Conservation (phyloP, 805 yeast genomes). For the Starmera dryadoides region DNA sequence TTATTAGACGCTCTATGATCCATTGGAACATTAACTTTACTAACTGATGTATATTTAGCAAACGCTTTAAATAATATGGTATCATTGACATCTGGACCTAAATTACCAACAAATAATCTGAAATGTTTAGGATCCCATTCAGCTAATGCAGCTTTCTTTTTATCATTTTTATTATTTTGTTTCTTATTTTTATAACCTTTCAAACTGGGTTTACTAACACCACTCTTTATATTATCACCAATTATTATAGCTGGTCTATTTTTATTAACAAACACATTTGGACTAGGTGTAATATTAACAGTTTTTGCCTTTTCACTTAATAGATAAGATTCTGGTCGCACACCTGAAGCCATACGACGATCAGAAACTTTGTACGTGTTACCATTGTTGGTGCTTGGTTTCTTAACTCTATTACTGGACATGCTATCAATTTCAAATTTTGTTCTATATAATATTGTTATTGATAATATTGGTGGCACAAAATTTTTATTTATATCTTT, state of each 20-base stretch:
- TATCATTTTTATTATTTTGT: conserved; percentile 1
- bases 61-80: conserved; percentile 50
- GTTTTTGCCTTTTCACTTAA: conserved; percentile 22
- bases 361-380: conserved; percentile 35
- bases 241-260: background rate
- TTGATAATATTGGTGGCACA: too few relatives aligned
- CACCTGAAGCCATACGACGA: conserved; percentile 45
- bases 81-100: conserved; percentile 62
- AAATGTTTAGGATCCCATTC: conserved; percentile 72
- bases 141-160: conserved; percentile 31
- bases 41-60: conserved; percentile 40
- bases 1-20: conserved; percentile 37
- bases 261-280: background rate
- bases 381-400: conserved; percentile 6
- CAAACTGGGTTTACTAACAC: background rate
- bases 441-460: too few relatives aligned
- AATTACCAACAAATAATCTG: conserved; percentile 67
- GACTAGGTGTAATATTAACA: conserved; percentile 5
- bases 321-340: conserved; percentile 36
- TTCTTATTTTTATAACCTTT: background rate
- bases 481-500: too few relatives aligned
- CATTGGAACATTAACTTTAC: conserved; percentile 53
- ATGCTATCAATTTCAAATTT: background rate
- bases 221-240: background rate
- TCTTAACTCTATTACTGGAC: background rate